A percentile compares a stretch with the other conserved stretches of the same genome.
phyloP scores from a whole-genome alignment of 805 yeast species.

The Wickerhamiella shivajii region DNA sequence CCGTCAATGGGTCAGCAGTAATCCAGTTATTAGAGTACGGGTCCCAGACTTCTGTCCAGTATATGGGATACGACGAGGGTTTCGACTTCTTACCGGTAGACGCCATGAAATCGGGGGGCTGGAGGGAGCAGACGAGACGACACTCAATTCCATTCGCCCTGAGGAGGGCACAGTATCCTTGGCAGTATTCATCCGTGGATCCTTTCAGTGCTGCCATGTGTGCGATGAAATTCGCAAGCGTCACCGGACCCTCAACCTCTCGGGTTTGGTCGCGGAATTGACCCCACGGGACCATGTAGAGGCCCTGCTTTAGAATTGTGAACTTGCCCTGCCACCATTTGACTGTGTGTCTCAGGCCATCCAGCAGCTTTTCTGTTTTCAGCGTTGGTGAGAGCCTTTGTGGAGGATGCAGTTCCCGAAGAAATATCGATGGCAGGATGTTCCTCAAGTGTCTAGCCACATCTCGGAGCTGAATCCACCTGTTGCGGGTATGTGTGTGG shows the following conservation, averaged over 20 bases:
- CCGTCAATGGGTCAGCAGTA: slow-evolving; percentile 66
- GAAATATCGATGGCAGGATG: slow-evolving; percentile 34
- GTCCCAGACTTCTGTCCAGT: slow-evolving; percentile 95
- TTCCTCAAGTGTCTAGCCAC: slow-evolving; percentile 31
- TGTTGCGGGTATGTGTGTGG: slow-evolving; percentile 56
- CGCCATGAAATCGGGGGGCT: slow-evolving; percentile 82
- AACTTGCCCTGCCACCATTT: slow-evolving; percentile 44
- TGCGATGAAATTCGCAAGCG: slow-evolving; percentile 31
- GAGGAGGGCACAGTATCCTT: slow-evolving; percentile 68
- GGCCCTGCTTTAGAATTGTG: slow-evolving; percentile 31
- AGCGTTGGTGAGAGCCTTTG: slow-evolving; percentile 32
- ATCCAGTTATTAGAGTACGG: slow-evolving; percentile 56
- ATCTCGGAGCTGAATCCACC: slow-evolving; percentile 48
- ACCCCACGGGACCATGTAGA: slow-evolving; percentile 34
- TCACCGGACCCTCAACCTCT: slow-evolving; percentile 17
- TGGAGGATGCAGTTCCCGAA: slow-evolving; percentile 36
- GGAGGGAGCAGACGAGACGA: slow-evolving; percentile 67
- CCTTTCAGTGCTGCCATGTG: slow-evolving; percentile 41
- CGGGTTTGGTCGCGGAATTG: slow-evolving; percentile 25
- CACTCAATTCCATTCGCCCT: slow-evolving; percentile 59
- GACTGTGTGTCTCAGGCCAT: slow-evolving; percentile 58
- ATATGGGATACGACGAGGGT: slow-evolving; percentile 43
- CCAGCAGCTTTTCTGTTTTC: slow-evolving; percentile 54
- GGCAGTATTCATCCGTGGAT: slow-evolving; percentile 65
- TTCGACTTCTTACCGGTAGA: slow-evolving; percentile 14